Base-by-base conservation (phyloP, 2,329 filamentous ascomycete species). In the Colletotrichum magnum region DNA sequence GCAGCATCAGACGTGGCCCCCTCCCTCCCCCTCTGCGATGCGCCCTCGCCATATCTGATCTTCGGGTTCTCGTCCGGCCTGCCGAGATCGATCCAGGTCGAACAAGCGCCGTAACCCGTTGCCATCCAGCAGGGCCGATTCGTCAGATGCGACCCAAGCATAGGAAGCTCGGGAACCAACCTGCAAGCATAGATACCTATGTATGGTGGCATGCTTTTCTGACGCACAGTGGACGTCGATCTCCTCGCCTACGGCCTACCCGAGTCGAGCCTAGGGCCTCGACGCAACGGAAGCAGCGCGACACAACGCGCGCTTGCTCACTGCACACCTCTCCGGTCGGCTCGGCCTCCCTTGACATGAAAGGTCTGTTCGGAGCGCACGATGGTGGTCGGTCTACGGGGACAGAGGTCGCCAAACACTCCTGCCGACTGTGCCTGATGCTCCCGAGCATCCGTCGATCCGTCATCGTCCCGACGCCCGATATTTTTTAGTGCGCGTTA, bases 391-490 rank as follows among this genome's bases (percentile, higher is more conserved):
- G 54, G 47, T 18, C 39, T 21, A 57, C 32, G 18, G 32, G 36
- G 65, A 24, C 61, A 39, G 48, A 36, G n/a, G 47, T 21, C 36
- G 56, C 54, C 18, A 66, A 43, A 24, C 48, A 43, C 45, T 28
- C 53, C 18, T 39, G 53, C 47, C 56, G 51, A 56, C n/a, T 18
- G 48, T 62, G 43, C 36, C 56, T 52, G 63, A 56, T 56, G 62
- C 15, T 66, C 62, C 66, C 56, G 66, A 57, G 12, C 51, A 66
- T n/a, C 62, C 62, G 48, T 50, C 47, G 52, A 28, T 41, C 65
- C 53, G 24, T 50, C 43, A n/a, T 57, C 62, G 62, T 48, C 50
- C 66, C 56, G 56, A 47, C 15, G 50, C 26, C 50, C 41, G 51
- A 56, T 50, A 47, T 41, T 32, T 39, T 32, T 39, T 36, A 62